Percentiles rank a stretch among this genome's conserved stretches.
phyloP scores from a whole-genome alignment of 371 early-diverging fungal species.

The Chytridium lagenaria region DNA sequence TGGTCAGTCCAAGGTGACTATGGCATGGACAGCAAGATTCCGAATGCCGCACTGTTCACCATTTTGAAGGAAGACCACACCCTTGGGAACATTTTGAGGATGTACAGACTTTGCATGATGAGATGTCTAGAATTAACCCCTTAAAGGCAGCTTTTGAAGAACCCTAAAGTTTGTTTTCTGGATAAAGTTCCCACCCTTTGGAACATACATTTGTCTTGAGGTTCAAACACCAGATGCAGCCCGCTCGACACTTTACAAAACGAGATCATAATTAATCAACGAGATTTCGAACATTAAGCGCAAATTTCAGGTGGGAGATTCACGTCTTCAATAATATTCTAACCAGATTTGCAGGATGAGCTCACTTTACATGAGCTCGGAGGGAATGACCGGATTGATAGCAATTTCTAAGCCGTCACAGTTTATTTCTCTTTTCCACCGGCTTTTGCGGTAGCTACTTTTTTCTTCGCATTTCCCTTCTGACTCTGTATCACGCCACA shows the following conservation, averaged over 20 bases:
- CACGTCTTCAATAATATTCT: background rate
- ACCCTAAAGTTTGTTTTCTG: conserved; percentile 94
- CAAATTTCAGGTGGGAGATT: conserved; percentile 78
- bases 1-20: conserved; percentile 86
- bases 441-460: conserved; percentile 21
- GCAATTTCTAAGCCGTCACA: background rate
- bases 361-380: conserved; percentile 49
- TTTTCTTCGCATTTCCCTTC: conserved; percentile 45
- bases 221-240: conserved; percentile 89
- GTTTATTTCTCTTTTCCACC: conserved; percentile 15
- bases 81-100: conserved; percentile 89
- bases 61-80: conserved; percentile 98
- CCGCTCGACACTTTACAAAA: conserved; percentile 78
- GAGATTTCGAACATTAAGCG: conserved; percentile 80
- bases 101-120: conserved; percentile 73
- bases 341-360: conserved; percentile 39
- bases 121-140: background rate
- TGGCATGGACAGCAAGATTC: conserved; percentile 90
- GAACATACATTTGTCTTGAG: conserved; percentile 90
- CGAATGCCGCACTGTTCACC: conserved; percentile 92
- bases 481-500: conserved; percentile 45
- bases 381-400: conserved; percentile 27
- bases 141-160: conserved; percentile 83
- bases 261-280: conserved; percentile 79
- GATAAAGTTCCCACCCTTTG: conserved; percentile 98